Conservation (phyloP, 1,139 yeast genomes). For the Sugiyamaella xylanicola region DNA sequence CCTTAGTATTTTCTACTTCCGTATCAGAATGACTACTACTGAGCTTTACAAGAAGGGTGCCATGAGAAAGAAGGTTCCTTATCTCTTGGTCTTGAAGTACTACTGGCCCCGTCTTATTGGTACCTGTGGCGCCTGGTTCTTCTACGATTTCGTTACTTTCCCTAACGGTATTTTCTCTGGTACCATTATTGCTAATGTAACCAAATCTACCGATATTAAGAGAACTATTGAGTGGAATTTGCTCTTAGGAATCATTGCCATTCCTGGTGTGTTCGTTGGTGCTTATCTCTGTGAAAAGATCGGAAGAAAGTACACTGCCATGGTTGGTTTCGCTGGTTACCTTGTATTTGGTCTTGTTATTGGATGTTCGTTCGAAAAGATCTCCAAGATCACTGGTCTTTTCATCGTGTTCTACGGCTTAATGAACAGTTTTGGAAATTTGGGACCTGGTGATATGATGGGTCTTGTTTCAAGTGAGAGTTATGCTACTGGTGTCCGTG, state of each 20-base stretch:
- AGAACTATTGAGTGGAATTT: conserved; percentile 61
- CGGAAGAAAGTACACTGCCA: conserved; percentile 61
- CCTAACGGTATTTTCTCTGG: conserved; percentile 64
- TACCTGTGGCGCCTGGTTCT: conserved; percentile 62
- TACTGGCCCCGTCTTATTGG: conserved; percentile 60
- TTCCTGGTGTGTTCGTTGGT: conserved; percentile 64
- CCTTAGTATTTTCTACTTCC: conserved; percentile 66
- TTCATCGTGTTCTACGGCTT: conserved; percentile 63
- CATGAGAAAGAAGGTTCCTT: conserved; percentile 56
- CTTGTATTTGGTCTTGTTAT: conserved; percentile 61
- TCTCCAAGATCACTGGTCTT: conserved; percentile 53
- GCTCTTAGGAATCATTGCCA: conserved; percentile 53
- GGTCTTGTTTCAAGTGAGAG: conserved; percentile 70
- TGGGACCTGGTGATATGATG: conserved; percentile 78
- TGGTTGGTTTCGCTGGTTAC: conserved; percentile 61
- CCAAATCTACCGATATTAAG: conserved; percentile 47
- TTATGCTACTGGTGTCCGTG: conserved; percentile 75
- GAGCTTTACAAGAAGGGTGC: conserved; percentile 57
- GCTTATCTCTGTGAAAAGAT: conserved; percentile 55
- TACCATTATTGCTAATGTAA: conserved; percentile 53
- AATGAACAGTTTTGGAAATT: conserved; percentile 62
- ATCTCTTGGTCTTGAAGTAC: conserved; percentile 51
- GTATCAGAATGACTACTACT: conserved; percentile 70
- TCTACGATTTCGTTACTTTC: conserved; percentile 65
- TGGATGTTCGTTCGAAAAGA: conserved; percentile 55